These are phyloP conservation scores for Andrographis paniculata DNA, from an alignment of 305 asterid genomes.

Conservation along the genomic window DNA sequence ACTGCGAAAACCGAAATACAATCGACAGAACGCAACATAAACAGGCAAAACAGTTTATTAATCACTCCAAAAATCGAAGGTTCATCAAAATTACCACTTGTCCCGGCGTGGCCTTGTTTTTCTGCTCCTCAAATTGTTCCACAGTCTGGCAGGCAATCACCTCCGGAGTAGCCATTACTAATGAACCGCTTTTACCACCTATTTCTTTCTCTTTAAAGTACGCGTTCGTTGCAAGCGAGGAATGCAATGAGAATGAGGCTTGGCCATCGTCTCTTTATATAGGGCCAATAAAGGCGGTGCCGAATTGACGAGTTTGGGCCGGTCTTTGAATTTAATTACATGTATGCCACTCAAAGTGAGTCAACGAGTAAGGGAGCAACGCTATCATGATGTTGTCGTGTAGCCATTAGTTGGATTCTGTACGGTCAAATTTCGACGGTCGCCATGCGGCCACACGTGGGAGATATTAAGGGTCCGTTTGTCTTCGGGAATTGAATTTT, in stretches of 20 bases:
- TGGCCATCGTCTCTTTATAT: not conserved
- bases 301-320: not conserved
- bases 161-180: constrained; percentile 27
- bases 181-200: too few species aligned
- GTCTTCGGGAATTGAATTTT: too few species aligned
- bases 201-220: not conserved
- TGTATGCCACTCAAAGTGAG: not conserved
- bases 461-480: too few species aligned
- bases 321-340: not conserved
- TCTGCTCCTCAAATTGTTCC: constrained; percentile 33
- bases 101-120: constrained; percentile 24
- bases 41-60: not conserved
- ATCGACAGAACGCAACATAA: not conserved
- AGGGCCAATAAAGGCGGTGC: not conserved
- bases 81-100: constrained; percentile 29
- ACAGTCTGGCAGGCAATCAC: constrained; percentile 50
- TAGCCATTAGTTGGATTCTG: too few species aligned
- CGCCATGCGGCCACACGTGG: too few species aligned
- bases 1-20: not conserved
- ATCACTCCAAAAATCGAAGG: not conserved
- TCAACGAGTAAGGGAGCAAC: too few species aligned
- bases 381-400: too few species aligned
- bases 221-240: not conserved
- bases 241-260: not conserved
- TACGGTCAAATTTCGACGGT: too few species aligned